phyloP scores from a whole-genome alignment of 2,329 filamentous ascomycete genomes.

The Phyllosticta citribraziliensis region DNA sequence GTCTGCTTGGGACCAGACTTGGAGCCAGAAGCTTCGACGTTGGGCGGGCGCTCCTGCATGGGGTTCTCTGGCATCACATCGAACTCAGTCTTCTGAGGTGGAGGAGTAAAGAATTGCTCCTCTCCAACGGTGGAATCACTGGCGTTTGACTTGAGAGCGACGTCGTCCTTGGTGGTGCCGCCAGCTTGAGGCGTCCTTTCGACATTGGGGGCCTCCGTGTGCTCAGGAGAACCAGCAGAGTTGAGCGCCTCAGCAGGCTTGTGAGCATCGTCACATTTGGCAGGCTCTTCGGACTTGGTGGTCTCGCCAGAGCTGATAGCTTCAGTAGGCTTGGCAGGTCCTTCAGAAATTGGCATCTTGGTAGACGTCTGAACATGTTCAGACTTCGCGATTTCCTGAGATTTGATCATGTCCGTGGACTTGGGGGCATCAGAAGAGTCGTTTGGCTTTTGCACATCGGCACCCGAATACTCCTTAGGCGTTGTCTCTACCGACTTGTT shows the following conservation, averaged over 20 bases:
- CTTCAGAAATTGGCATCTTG: neutral
- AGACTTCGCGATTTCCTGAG: neutral
- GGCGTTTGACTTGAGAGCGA: neutral
- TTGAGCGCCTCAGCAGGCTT: neutral
- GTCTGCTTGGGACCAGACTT: neutral
- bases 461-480: neutral
- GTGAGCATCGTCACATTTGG: neutral
- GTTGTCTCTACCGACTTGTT: neutral
- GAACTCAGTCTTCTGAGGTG: neutral
- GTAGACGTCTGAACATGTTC: neutral
- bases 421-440: neutral
- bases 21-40: conserved; percentile 13
- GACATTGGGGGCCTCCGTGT: neutral
- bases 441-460: neutral
- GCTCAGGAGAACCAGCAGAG: neutral
- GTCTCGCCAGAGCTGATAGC: neutral
- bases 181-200: neutral
- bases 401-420: neutral
- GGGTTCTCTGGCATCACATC: neutral
- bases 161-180: neutral
- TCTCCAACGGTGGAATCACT: neutral
- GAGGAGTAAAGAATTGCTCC: neutral
- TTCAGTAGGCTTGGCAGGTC: neutral
- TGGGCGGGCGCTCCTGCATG: neutral
- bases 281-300: neutral